phyloP scores from a whole-genome alignment of 805 yeast genomes.

The Starmerella powellii region DNA sequence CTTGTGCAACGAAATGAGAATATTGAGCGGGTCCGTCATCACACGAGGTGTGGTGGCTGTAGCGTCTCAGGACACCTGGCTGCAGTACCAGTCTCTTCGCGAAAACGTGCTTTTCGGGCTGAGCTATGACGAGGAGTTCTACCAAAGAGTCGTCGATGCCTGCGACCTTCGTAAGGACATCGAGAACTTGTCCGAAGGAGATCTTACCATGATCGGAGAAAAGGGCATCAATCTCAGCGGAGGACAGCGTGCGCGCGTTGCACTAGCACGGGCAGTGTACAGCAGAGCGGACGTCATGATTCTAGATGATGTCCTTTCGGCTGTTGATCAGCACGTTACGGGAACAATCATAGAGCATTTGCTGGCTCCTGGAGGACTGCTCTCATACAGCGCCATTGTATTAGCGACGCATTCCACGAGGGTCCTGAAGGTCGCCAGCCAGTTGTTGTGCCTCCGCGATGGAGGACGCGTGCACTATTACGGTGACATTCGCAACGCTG shows the following conservation, averaged over 20 bases:
- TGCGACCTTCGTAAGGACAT: slow-evolving; percentile 74
- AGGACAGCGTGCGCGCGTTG: slow-evolving; percentile 86
- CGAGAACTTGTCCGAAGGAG: slow-evolving; percentile 67
- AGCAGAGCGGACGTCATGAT: slow-evolving; percentile 78
- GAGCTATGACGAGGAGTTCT: slow-evolving; percentile 62
- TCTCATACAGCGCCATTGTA: slow-evolving; percentile 58
- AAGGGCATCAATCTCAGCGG: slow-evolving; percentile 92
- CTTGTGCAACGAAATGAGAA: slow-evolving; percentile 63
- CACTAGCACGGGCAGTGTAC: slow-evolving; percentile 86
- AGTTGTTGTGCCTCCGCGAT: slow-evolving; percentile 1
- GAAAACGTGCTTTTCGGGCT: slow-evolving; percentile 74
- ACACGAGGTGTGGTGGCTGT: slow-evolving; percentile 66
- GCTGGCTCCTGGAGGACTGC: slow-evolving; percentile 64
- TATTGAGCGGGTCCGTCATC: slow-evolving; percentile 53
- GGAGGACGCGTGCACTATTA: slow-evolving; percentile 4
- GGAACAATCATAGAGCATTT: slow-evolving; percentile 54
- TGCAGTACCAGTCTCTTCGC: slow-evolving; percentile 75
- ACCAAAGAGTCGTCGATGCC: slow-evolving; percentile 41
- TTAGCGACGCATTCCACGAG: slow-evolving; percentile 77
- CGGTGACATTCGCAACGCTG: slow-evolving; percentile 1
- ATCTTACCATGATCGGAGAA: slow-evolving; percentile 74
- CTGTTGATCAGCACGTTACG: slow-evolving; percentile 91
- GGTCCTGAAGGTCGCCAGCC: slow-evolving; percentile 36
- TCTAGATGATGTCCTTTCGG: slow-evolving; percentile 81
- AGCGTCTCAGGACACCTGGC: slow-evolving; percentile 86